These are phyloP conservation scores for Gaertneriomyces sp. DNA, from an alignment of 192 early-diverging fungal species.

Conservation along the genomic window DNA sequence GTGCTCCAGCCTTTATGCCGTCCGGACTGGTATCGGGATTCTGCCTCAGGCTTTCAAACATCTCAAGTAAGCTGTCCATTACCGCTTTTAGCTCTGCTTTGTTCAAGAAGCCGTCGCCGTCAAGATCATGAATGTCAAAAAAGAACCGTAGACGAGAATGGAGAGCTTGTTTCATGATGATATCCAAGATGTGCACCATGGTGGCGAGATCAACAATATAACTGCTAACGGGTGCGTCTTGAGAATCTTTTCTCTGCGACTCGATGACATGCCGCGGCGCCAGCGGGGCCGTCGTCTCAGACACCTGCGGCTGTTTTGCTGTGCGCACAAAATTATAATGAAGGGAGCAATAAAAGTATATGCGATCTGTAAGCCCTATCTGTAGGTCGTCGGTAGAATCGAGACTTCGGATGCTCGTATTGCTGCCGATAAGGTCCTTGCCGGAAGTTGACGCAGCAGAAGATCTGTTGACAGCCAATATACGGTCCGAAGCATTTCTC, in stretches of 20 bases:
- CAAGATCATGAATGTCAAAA: conserved; percentile 58
- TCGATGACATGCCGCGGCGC: conserved; percentile 30
- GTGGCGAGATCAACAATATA: conserved; percentile 57
- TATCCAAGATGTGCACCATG: conserved; percentile 53
- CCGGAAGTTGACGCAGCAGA: background rate
- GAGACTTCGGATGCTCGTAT: conserved; percentile 4
- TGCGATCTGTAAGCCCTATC: conserved; percentile 45
- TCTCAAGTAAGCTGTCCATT: conserved; percentile 55
- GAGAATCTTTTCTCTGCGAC: conserved; percentile 20
- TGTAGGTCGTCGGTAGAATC: conserved; percentile 34
- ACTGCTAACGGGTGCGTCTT: conserved; percentile 4
- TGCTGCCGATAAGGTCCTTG: conserved; percentile 9
- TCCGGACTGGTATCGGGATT: conserved; percentile 1
- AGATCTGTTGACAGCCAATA: background rate
- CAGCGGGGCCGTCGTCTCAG: conserved; percentile 15
- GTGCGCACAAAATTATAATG: conserved; percentile 49
- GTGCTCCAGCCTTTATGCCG: conserved; percentile 3
- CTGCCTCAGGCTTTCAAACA: conserved; percentile 44
- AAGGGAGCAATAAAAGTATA: conserved; percentile 55
- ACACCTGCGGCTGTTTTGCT: conserved; percentile 11
- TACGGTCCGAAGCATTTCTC: background rate
- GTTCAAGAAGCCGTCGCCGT: conserved; percentile 54
- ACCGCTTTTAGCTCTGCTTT: conserved; percentile 53
- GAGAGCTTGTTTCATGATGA: conserved; percentile 55
- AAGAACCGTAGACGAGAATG: conserved; percentile 51